Conservation (phyloP, 805 yeast species). For the Ogataea pini region DNA sequence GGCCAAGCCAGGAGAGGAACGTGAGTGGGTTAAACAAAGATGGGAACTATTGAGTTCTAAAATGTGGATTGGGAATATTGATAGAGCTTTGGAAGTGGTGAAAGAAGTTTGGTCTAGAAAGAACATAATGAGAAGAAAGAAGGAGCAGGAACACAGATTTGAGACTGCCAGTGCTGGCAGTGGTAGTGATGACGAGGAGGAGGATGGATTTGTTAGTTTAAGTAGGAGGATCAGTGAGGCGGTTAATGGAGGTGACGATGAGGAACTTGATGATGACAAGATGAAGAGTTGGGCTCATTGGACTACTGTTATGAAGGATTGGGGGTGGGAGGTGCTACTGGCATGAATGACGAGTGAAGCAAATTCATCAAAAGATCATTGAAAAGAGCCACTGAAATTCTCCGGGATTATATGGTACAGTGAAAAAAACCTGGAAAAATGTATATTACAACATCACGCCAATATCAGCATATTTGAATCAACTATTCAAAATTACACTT, state of each 20-base stretch:
- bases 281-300: conserved; percentile 60
- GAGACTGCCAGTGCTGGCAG: conserved; percentile 11
- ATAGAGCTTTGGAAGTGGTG: conserved; percentile 65
- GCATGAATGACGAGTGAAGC: conserved; percentile 36
- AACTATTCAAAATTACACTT: conserved; percentile 34
- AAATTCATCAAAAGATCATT: background rate
- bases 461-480: no score
- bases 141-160: conserved; percentile 14
- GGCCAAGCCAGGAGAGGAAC: conserved; percentile 55
- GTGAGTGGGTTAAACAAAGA: conserved; percentile 59
- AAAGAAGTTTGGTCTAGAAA: conserved; percentile 71
- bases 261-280: conserved; percentile 32
- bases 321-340: conserved; percentile 74
- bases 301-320: conserved; percentile 70
- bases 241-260: conserved; percentile 45
- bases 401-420: no score
- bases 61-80: conserved; percentile 68
- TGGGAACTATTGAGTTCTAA: conserved; percentile 56
- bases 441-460: background rate
- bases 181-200: conserved; percentile 17
- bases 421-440: no score
- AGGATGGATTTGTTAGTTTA: conserved; percentile 26
- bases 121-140: conserved; percentile 43
- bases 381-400: no score
- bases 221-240: conserved; percentile 32